These are phyloP conservation scores for Pseudozyma thailandica DNA, from an alignment of 1,284 basidiomycete species.

Conservation along the genomic window DNA sequence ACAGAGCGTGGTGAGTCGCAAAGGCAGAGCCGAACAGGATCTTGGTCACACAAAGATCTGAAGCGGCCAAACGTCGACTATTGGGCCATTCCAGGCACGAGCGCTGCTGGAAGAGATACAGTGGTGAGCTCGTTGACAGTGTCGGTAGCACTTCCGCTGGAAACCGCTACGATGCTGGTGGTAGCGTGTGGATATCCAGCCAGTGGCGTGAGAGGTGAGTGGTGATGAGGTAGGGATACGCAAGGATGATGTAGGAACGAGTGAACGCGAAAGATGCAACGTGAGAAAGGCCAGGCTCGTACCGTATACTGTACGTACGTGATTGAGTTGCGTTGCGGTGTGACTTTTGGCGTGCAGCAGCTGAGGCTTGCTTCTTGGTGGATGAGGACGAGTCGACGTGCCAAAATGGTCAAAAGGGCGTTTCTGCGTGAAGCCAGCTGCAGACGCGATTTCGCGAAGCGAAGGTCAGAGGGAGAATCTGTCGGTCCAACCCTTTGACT, in stretches of 20 bases:
- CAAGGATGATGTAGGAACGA: background rate
- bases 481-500: no score
- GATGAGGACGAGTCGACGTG: constrained; percentile 9
- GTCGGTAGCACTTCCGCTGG: background rate
- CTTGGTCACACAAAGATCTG: background rate
- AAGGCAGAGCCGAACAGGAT: background rate
- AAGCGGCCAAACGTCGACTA: background rate
- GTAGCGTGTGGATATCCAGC: background rate
- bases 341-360: no score
- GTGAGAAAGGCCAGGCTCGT: constrained; percentile 2
- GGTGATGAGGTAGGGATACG: background rate
- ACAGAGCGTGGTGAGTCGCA: background rate
- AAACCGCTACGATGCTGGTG: background rate
- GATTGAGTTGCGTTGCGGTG: background rate
- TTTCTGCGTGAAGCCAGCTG: constrained; percentile 9
- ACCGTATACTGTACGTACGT: background rate
- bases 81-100: background rate
- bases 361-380: no score
- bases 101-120: background rate
- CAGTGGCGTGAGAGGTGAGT: background rate
- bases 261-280: background rate
- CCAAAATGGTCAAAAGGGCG: background rate
- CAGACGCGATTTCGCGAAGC: constrained; percentile 15
- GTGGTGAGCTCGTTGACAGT: background rate
- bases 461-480: background rate